Evolutionary conservation across 495 filamentous ascomycete species (phyloP), one percentile per base, ranked within the genome.

Genomic region (Aspergillus nidulans): DNA sequence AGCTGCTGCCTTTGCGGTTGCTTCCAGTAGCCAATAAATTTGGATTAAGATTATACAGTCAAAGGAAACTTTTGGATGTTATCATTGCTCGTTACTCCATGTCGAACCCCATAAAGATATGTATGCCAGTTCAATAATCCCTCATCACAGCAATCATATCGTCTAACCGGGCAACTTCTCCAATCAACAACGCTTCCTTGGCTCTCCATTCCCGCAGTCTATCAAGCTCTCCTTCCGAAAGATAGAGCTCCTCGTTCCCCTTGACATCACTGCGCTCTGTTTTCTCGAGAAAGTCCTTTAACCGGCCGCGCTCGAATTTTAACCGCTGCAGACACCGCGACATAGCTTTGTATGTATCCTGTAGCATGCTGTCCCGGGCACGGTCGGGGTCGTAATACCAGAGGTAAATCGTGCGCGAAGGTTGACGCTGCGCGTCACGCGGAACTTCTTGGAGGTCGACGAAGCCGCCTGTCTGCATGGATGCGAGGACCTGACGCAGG

Each of bases 361-460:
- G 83, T 8, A 95, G 67, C 6, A 95, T 64, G 25, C 82, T 80
- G 13, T 76, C 70, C 34, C 81, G 73, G 18, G 85, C 83, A 28
- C 86, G 82, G 18, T 90, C 85, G 1, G 77, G 69, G 61, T 97
- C 94, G 66, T 87, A 95, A 72, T 81, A 95, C 88, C 90, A 97
- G 20, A 97, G 79, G 66, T 88, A 97, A 34, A 92, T 84, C 1
- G 90, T 92, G 30, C 88, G 84, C 46, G 79, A 84, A 9, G 90
- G 84, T 45, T 89, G 81, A 2, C 90, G 85, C 46, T 84, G 86
- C n/a, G 74, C 68, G 59, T 97, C 92, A 41, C 85, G 85, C 4
- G 94, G 94, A 0, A 97, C 85, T 73, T 99, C 94, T 65, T 97
- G 95, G 9, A 91, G 76, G 55, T 96, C 88, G 16, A 96, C 79